phyloP scores from a whole-genome alignment of 2,329 filamentous ascomycete species.

The Nannizzia gypsea region DNA sequence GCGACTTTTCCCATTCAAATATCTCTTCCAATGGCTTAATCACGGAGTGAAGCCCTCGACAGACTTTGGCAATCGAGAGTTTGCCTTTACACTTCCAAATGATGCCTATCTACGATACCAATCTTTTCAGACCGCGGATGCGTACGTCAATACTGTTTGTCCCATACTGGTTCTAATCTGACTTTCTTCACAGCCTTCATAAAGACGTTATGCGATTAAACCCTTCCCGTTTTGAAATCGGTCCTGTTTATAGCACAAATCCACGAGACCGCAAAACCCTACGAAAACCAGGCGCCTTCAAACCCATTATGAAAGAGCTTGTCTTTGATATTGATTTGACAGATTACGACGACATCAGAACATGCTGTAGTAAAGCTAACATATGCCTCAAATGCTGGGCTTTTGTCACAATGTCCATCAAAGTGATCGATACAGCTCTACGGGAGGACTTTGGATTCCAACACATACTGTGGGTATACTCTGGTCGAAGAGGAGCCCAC shows the following conservation, averaged over 20 bases:
- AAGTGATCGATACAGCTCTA: slow-evolving; percentile 75
- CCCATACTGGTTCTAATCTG: background rate
- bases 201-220: slow-evolving; percentile 83
- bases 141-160: slow-evolving; percentile 31
- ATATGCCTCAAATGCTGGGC: slow-evolving; percentile 93
- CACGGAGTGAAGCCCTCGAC: slow-evolving; percentile 74
- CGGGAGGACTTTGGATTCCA: slow-evolving; percentile 93
- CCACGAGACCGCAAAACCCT: slow-evolving; percentile 85
- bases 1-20: slow-evolving; percentile 85
- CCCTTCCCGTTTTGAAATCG: slow-evolving; percentile 93
- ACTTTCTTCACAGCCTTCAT: slow-evolving; percentile 48
- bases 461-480: slow-evolving; percentile 98
- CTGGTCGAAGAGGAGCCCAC: slow-evolving; percentile 88
- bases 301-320: slow-evolving; percentile 79
- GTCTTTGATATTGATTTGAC: slow-evolving; percentile 99
- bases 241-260: slow-evolving; percentile 90
- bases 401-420: slow-evolving; percentile 96
- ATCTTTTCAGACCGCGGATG: slow-evolving; percentile 56
- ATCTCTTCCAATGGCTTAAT: slow-evolving; percentile 96
- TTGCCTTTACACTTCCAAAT: slow-evolving; percentile 87
- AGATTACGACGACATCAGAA: slow-evolving; percentile 93
- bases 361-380: slow-evolving; percentile 84
- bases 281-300: slow-evolving; percentile 68
- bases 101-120: slow-evolving; percentile 90
- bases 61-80: slow-evolving; percentile 88